A percentile compares a stretch with the other conserved stretches of the same genome.
phyloP scores from a whole-genome alignment of 1,284 basidiomycete species.

The Malassezia sympodialis region DNA sequence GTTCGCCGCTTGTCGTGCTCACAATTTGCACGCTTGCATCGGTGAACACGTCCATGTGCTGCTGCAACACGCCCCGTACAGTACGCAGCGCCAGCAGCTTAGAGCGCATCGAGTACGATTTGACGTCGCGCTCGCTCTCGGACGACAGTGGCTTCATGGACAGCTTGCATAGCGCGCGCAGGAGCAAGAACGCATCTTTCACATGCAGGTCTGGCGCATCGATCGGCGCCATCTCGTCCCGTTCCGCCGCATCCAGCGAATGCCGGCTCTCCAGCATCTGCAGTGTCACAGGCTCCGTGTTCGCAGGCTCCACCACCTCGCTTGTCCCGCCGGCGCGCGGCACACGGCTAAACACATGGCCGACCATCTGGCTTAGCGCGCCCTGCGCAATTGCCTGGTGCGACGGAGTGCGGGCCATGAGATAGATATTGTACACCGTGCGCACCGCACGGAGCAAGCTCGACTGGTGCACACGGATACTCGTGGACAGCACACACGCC shows the following conservation, averaged over 20 bases:
- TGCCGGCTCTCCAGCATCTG: conserved; percentile 37
- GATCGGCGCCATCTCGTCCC: conserved; percentile 33
- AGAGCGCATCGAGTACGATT: conserved; percentile 46
- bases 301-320: conserved; percentile 1
- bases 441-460: conserved; percentile 50
- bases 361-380: conserved; percentile 44
- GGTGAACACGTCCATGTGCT: conserved; percentile 43
- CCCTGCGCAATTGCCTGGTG: conserved; percentile 47
- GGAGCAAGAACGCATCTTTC: conserved; percentile 47
- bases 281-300: conserved; percentile 24
- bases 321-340: conserved; percentile 16
- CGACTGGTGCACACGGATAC: conserved; percentile 42
- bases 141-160: conserved; percentile 45
- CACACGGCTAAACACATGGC: conserved; percentile 43
- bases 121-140: conserved; percentile 45
- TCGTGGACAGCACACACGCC: conserved; percentile 38
- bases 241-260: conserved; percentile 42
- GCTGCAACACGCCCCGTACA: conserved; percentile 39
- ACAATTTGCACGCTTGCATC: conserved; percentile 41
- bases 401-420: conserved; percentile 37
- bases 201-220: conserved; percentile 42
- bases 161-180: conserved; percentile 46
- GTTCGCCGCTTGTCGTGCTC: conserved; percentile 43
- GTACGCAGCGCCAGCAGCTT: conserved; percentile 45
- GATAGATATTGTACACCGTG: conserved; percentile 47